phyloP scores from a whole-genome alignment of 2,329 filamentous ascomycete species.

The Microthyrium microscopicum region DNA sequence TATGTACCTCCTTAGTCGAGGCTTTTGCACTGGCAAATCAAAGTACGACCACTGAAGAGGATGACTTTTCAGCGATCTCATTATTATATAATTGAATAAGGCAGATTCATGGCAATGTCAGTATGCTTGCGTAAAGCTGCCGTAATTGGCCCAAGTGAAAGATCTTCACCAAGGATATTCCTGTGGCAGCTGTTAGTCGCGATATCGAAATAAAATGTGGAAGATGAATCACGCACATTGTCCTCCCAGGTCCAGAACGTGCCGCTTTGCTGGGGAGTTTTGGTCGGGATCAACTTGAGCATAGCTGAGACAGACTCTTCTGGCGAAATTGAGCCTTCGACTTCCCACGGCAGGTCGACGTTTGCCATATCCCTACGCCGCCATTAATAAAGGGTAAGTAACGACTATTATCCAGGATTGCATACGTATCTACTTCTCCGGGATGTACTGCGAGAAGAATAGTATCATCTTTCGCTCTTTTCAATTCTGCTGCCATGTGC shows the following conservation, averaged over 20 bases:
- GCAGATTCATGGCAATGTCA: too few species aligned
- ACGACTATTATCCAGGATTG: neutral
- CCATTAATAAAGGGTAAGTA: neutral
- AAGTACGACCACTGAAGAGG: too few species aligned
- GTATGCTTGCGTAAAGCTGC: too few species aligned
- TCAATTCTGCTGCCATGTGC: conserved; percentile 39
- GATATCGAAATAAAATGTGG: neutral
- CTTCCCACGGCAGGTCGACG: conserved; percentile 33
- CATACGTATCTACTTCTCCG: conserved; percentile 37
- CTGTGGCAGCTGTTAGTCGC: neutral
- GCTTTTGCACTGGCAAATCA: too few species aligned
- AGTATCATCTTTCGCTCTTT: conserved; percentile 31
- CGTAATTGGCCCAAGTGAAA: too few species aligned
- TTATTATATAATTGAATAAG: too few species aligned
- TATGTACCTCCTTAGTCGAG: too few species aligned
- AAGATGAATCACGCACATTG: conserved; percentile 21
- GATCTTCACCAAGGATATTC: too few species aligned
- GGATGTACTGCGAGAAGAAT: conserved; percentile 39
- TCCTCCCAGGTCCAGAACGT: conserved; percentile 42
- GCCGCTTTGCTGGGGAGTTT: conserved; percentile 30
- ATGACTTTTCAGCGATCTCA: too few species aligned
- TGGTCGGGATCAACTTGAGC: conserved; percentile 34
- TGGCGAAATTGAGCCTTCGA: conserved; percentile 34
- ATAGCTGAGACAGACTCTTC: conserved; percentile 33
- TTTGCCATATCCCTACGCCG: conserved; percentile 34